These are phyloP conservation scores for Zymoseptoria ardabiliae DNA, from an alignment of 2,329 filamentous ascomycete genomes.

Conservation along the genomic window DNA sequence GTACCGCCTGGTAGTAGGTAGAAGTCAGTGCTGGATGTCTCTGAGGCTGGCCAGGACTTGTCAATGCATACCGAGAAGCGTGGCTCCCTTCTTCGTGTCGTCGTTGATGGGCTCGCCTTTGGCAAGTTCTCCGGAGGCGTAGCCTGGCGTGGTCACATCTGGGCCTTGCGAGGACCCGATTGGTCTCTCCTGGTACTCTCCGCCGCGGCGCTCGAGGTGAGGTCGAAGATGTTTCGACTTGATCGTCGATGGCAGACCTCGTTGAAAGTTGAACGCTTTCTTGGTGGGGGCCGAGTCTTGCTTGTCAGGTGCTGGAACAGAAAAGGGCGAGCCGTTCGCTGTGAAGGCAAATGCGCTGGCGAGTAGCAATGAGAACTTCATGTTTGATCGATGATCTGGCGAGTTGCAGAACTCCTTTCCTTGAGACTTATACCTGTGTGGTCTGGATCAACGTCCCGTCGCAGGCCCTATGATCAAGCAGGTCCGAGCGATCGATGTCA, in stretches of 20 bases:
- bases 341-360: neutral
- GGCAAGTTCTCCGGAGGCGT: constrained; percentile 30
- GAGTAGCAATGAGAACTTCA: constrained; percentile 1
- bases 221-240: constrained; percentile 16
- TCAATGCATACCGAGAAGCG: constrained; percentile 45
- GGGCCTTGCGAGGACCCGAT: constrained; percentile 3
- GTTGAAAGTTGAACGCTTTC: constrained; percentile 4
- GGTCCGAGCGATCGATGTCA: neutral
- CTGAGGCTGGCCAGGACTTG: neutral
- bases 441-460: neutral
- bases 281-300: neutral
- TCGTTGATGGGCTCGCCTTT: constrained; percentile 51
- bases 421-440: neutral
- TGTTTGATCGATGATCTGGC: neutral
- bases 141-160: constrained; percentile 17
- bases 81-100: constrained; percentile 51
- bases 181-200: constrained; percentile 3
- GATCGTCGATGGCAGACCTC: constrained; percentile 3
- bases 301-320: neutral
- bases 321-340: neutral
- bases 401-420: neutral
- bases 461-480: neutral
- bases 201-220: constrained; percentile 8
- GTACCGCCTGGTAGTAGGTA: constrained; percentile 49
- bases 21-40: neutral